Percentiles rank a stretch among this genome's conserved stretches.
phyloP scores from a whole-genome alignment of 768 basidiomycete genomes.

The Sporobolomyces pararoseus region DNA sequence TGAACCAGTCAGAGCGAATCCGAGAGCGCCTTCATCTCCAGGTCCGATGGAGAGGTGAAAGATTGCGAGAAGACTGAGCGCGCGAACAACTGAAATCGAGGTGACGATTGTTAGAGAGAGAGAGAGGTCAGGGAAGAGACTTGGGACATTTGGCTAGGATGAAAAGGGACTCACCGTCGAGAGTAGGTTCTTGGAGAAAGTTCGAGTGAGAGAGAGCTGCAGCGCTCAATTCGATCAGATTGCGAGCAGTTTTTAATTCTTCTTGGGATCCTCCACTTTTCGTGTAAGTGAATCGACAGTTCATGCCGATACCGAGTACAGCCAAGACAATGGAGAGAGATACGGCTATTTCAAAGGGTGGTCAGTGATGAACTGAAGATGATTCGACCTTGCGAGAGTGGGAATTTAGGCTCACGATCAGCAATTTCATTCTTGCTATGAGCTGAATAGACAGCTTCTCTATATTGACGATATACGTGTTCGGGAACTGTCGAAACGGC shows the following conservation, averaged over 20 bases:
- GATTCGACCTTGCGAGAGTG: neutral
- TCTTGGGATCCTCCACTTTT: neutral
- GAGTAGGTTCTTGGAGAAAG: slow-evolving; percentile 5
- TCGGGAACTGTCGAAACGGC: neutral
- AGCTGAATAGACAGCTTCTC: neutral
- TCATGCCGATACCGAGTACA: neutral
- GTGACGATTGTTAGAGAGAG: no score
- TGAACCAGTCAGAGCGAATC: neutral
- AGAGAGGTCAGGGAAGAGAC: neutral
- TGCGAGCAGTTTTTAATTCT: neutral
- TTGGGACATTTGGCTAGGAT: neutral
- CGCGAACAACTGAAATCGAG: neutral
- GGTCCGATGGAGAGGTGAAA: slow-evolving; percentile 10
- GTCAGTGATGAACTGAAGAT: neutral
- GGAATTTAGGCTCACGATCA: neutral
- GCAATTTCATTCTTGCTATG: neutral
- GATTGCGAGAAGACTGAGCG: slow-evolving; percentile 5
- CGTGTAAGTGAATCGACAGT: slow-evolving; percentile 10
- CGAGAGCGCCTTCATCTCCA: slow-evolving; percentile 6
- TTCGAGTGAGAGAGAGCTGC: slow-evolving; percentile 1
- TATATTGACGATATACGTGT: neutral
- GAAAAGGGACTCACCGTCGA: neutral
- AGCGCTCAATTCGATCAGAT: neutral
- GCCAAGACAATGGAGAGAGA: slow-evolving; percentile 1
- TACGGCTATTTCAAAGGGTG: neutral